Evolutionary conservation across 2,329 filamentous ascomycete species (phyloP).

Genomic region (Niveomyces coronatus): DNA sequence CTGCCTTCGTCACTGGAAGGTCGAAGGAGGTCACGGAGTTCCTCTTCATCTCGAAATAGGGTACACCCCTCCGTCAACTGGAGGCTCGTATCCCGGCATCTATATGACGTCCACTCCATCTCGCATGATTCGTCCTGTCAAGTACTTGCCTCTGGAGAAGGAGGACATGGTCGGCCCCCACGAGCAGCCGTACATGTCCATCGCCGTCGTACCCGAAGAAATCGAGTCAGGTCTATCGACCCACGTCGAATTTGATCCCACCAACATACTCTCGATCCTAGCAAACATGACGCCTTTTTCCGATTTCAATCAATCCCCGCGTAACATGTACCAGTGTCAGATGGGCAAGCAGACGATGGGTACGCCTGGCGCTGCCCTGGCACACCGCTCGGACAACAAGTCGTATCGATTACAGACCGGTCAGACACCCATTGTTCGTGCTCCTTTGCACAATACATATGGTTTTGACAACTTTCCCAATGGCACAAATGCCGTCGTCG

Average conservation of each 20-base stretch:
- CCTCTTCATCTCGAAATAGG: constrained; percentile 84
- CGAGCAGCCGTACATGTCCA: constrained; percentile 97
- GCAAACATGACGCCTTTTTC: constrained; percentile 99
- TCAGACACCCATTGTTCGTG: constrained; percentile 86
- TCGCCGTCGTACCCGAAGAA: constrained; percentile 82
- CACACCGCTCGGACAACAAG: constrained; percentile 94
- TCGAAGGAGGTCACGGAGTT: constrained; percentile 70
- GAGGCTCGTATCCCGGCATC: constrained; percentile 91
- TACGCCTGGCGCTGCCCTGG: constrained; percentile 75
- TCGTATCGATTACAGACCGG: constrained; percentile 89
- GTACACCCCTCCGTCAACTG: constrained; percentile 75
- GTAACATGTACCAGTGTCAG: constrained; percentile 99
- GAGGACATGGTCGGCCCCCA: constrained; percentile 85
- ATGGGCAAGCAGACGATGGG: constrained; percentile 99
- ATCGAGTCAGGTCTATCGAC: constrained; percentile 81
- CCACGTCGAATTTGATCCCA: constrained; percentile 88
- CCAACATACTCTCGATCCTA: constrained; percentile 93
- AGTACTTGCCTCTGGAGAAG: constrained; percentile 78
- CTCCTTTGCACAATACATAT: constrained; percentile 90
- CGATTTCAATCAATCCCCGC: constrained; percentile 94
- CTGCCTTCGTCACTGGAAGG: constrained; percentile 90
- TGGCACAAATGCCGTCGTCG: constrained; percentile 88
- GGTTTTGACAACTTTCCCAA: constrained; percentile 98
- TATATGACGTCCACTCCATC: constrained; percentile 85
- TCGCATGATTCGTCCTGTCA: constrained; percentile 83